Evolutionary conservation across 2,329 filamentous ascomycete species (phyloP).

Genomic region (Colletotrichum sp.): DNA sequence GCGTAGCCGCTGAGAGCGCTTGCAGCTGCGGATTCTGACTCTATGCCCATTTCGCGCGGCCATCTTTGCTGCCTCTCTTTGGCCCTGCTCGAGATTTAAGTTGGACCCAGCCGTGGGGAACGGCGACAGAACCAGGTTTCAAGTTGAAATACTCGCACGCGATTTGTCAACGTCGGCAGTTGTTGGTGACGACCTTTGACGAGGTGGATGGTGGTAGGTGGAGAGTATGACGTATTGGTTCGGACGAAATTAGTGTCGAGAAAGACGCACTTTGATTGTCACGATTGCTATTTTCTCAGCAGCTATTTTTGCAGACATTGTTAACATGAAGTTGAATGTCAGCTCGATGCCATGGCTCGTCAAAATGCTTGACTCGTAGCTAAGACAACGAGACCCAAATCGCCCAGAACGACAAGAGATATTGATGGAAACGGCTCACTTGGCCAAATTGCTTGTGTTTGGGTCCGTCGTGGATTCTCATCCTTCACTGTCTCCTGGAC

Average conservation of each 20-base stretch:
- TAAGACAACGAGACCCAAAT: neutral
- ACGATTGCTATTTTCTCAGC: neutral
- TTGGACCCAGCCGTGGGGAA: slow-evolving; percentile 13
- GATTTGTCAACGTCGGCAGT: slow-evolving; percentile 19
- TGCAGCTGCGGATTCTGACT: slow-evolving; percentile 10
- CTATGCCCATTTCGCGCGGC: neutral
- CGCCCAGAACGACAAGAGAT: neutral
- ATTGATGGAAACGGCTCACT: neutral
- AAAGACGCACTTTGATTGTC: neutral
- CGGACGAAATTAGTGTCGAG: neutral
- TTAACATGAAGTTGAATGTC: neutral
- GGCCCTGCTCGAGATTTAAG: neutral
- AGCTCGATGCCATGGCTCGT: neutral
- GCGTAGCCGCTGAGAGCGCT: slow-evolving; percentile 14
- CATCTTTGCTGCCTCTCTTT: neutral
- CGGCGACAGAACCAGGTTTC: slow-evolving; percentile 18
- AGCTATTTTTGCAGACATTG: neutral
- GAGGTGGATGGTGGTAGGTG: neutral
- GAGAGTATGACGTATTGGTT: slow-evolving; percentile 14
- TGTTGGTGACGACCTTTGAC: slow-evolving; percentile 11
- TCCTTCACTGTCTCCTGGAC: neutral
- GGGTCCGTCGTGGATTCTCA: neutral
- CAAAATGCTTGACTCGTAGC: slow-evolving; percentile 3
- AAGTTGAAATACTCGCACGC: slow-evolving; percentile 16
- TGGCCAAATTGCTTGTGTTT: slow-evolving; percentile 15